Percentiles rank a stretch among this genome's conserved stretches.
These are phyloP conservation scores for Casaregolazyma suthepensis DNA, from an alignment of 1,139 yeast species.

Conservation along the genomic window DNA sequence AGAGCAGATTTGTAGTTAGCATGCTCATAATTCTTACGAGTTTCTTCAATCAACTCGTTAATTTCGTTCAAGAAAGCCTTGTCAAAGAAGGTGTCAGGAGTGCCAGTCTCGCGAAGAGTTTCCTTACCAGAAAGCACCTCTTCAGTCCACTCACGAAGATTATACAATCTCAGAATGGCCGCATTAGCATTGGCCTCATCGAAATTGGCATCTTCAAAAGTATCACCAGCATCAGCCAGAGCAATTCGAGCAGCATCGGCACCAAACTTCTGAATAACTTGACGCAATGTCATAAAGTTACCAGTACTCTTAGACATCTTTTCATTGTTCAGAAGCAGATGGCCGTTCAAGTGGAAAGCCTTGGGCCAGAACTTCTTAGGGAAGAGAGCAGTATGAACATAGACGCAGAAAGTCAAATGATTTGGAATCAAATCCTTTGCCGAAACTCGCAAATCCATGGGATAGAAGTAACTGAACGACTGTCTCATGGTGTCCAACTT, in stretches of 20 bases:
- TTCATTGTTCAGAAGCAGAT: conserved; percentile 87
- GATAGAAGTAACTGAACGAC: conserved; percentile 94
- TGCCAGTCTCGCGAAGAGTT: conserved; percentile 59
- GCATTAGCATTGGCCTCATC: conserved; percentile 97
- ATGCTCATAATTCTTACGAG: conserved; percentile 60
- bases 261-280: conserved; percentile 82
- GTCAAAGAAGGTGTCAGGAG: conserved; percentile 66
- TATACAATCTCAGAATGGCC: conserved; percentile 87
- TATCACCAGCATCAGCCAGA: conserved; percentile 97
- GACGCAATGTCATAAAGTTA: conserved; percentile 86
- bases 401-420: conserved; percentile 92
- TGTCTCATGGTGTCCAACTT: conserved; percentile 73
- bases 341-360: conserved; percentile 95
- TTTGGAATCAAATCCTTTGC: conserved; percentile 98
- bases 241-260: conserved; percentile 98
- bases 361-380: conserved; percentile 88
- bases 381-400: conserved; percentile 88
- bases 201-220: conserved; percentile 95
- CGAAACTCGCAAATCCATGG: conserved; percentile 82
- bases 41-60: conserved; percentile 70
- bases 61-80: conserved; percentile 88
- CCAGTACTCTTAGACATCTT: conserved; percentile 99
- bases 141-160: conserved; percentile 94
- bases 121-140: conserved; percentile 51
- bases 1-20: conserved; percentile 86